phyloP scores from a whole-genome alignment of 1,284 basidiomycete genomes.

The Ustilago curta region DNA sequence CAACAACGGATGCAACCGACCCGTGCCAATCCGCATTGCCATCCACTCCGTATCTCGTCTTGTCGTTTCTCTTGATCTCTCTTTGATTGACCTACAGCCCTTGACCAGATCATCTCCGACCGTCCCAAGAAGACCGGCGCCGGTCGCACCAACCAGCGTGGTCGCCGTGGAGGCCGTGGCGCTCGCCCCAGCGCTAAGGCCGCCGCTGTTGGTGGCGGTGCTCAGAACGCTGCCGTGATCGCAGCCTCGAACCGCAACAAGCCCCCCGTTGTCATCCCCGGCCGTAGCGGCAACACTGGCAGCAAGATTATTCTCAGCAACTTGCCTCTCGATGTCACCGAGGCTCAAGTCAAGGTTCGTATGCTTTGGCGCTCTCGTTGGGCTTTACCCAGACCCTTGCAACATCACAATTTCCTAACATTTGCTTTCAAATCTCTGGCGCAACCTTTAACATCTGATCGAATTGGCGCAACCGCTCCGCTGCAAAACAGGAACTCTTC shows the following conservation, averaged over 20 bases:
- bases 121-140: conserved; percentile 59
- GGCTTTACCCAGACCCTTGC: neutral
- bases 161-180: conserved; percentile 44
- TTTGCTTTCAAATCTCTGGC: neutral
- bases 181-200: conserved; percentile 61
- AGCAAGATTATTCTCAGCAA: conserved; percentile 97
- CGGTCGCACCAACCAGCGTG: conserved; percentile 40
- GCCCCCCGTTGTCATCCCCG: conserved; percentile 67
- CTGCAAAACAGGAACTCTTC: conserved; percentile 80
- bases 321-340: conserved; percentile 93
- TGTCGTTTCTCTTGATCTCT: conserved; percentile 8
- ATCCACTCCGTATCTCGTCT: neutral
- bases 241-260: conserved; percentile 66
- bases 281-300: conserved; percentile 53
- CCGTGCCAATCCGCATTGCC: neutral
- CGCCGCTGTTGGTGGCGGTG: conserved; percentile 58
- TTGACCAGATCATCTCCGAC: conserved; percentile 66
- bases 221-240: conserved; percentile 58
- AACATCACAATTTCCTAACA: neutral
- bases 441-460: neutral
- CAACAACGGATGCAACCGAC: neutral
- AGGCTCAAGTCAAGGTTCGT: conserved; percentile 84
- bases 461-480: neutral
- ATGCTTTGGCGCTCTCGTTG: neutral
- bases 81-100: conserved; percentile 46